Conservation (phyloP, 495 filamentous ascomycete species). For the Penicillium daleae region DNA sequence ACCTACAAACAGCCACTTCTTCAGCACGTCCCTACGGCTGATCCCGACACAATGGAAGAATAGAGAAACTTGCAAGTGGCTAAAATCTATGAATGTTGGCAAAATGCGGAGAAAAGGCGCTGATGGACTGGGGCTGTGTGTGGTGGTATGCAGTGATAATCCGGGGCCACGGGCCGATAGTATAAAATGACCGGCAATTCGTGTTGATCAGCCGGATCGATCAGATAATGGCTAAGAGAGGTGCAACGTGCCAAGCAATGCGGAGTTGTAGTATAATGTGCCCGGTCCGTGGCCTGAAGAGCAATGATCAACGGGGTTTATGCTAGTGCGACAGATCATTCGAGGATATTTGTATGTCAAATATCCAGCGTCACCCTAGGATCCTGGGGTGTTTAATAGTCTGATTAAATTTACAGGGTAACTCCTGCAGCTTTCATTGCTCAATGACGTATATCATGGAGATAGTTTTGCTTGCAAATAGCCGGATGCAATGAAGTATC, state of each 20-base stretch:
- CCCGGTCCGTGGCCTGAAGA: conserved; percentile 24
- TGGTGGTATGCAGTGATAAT: background rate
- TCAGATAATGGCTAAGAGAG: conserved; percentile 16
- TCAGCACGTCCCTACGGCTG: background rate
- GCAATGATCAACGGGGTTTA: conserved; percentile 24
- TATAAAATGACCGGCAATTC: background rate
- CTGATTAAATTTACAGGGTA: background rate
- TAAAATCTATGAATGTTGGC: background rate
- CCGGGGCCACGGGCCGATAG: conserved; percentile 17
- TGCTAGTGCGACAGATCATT: conserved; percentile 2
- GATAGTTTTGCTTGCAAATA: background rate
- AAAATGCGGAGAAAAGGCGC: conserved; percentile 3
- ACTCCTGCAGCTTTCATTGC: background rate
- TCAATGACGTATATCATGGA: background rate
- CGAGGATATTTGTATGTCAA: conserved; percentile 1
- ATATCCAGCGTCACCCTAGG: background rate
- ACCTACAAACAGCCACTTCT: conserved; percentile 3
- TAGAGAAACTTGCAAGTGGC: background rate
- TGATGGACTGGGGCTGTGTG: background rate
- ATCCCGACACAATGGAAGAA: background rate
- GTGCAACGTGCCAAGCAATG: conserved; percentile 24
- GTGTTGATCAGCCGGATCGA: background rate
- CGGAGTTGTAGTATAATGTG: background rate
- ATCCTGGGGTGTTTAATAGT: background rate
- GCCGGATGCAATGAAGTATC: background rate